Evolutionary conservation across 306 rosid species (phyloP).

Genomic region (Sphenostylis stenocarpa): DNA sequence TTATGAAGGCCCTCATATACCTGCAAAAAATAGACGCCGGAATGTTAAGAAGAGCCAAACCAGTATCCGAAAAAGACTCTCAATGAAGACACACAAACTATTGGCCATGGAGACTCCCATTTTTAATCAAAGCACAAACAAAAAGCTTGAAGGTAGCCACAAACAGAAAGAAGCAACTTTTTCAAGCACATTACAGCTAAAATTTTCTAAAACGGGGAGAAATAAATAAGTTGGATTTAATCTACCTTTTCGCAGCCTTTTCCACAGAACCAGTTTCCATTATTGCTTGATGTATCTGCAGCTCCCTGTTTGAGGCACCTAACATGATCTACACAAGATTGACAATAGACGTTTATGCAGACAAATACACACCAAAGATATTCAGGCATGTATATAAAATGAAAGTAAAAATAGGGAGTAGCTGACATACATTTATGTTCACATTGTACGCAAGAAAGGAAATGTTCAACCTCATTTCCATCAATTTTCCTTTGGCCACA

Average conservation of each 20-base stretch:
- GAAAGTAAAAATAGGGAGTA: constrained; percentile 11
- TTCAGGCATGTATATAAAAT: neutral
- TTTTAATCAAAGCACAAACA: neutral
- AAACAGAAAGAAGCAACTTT: constrained; percentile 16
- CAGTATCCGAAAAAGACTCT: neutral
- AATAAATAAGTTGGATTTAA: neutral
- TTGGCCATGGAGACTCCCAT: neutral
- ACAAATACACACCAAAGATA: constrained; percentile 8
- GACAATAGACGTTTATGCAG: constrained; percentile 12
- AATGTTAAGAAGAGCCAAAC: constrained; percentile 9
- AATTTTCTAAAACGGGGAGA: neutral
- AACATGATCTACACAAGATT: constrained; percentile 65
- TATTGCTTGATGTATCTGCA: constrained; percentile 22
- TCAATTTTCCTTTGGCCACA: constrained; percentile 52
- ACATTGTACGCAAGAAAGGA: constrained; percentile 72
- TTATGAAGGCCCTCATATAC: constrained; percentile 51
- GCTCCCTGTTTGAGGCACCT: constrained; percentile 50
- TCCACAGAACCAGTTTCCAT: constrained; percentile 63
- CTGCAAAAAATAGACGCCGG: constrained; percentile 49
- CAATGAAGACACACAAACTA: neutral
- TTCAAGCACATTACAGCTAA: neutral
- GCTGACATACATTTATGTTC: constrained; percentile 64
- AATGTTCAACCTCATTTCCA: constrained; percentile 35
- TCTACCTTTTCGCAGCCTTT: constrained; percentile 65
- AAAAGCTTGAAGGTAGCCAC: neutral